Conservation (phyloP, 169 alveolate genomes). For the Eimeria acervulina region DNA sequence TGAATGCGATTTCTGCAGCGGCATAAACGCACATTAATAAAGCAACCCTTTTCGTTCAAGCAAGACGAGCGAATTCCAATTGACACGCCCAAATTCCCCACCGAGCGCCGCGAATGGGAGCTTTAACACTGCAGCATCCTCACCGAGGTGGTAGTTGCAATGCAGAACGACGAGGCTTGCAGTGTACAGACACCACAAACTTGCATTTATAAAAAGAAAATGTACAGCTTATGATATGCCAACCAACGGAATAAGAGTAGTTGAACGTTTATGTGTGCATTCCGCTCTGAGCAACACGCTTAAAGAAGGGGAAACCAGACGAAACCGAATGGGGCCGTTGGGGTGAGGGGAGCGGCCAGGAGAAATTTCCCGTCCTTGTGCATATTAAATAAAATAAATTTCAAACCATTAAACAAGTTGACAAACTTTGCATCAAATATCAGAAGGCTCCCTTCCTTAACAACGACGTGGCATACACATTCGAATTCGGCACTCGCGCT, state of each 20-base stretch:
- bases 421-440: background rate
- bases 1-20: background rate
- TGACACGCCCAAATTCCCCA: background rate
- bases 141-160: background rate
- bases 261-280: background rate
- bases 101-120: too few species aligned
- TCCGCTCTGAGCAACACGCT: background rate
- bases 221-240: background rate
- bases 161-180: background rate
- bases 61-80: background rate
- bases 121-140: background rate
- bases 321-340: conserved; percentile 16
- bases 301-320: background rate
- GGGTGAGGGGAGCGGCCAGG: background rate
- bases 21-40: background rate
- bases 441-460: background rate
- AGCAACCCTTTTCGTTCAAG: background rate
- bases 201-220: background rate
- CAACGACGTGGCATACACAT: background rate
- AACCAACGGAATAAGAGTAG: background rate
- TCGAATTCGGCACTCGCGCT: background rate
- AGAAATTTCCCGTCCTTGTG: background rate
- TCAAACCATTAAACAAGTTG: background rate
- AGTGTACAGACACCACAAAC: background rate
- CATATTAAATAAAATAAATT: too few species aligned